phyloP scores from a whole-genome alignment of 768 basidiomycete genomes.

The Kwoniella sp. region DNA sequence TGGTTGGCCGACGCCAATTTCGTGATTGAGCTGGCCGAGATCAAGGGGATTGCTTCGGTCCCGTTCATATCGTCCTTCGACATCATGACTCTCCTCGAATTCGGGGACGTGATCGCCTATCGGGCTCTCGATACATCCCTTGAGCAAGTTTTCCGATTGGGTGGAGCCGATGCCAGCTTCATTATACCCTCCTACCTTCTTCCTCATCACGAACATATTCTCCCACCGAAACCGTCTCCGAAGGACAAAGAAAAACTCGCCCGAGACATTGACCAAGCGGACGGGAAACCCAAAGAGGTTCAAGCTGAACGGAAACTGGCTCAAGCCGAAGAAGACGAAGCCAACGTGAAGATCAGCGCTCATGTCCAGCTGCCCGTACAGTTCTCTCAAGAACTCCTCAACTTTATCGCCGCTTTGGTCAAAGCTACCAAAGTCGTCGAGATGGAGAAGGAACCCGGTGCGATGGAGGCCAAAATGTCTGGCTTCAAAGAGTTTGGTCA shows the following conservation, averaged over 20 bases:
- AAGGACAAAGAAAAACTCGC: conserved; percentile 15
- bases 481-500: conserved; percentile 29
- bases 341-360: conserved; percentile 25
- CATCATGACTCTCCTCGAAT: conserved; percentile 15
- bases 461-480: conserved; percentile 27
- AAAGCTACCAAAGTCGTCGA: conserved; percentile 34
- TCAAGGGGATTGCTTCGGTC: conserved; percentile 24
- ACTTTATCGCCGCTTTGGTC: conserved; percentile 31
- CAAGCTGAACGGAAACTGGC: conserved; percentile 20
- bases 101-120: conserved; percentile 26
- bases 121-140: conserved; percentile 1
- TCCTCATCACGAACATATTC: conserved; percentile 31
- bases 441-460: conserved; percentile 26
- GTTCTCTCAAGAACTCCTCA: conserved; percentile 31
- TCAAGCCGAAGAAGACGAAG: conserved; percentile 25
- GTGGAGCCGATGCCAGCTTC: conserved; percentile 29
- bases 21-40: conserved; percentile 23
- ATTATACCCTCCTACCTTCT: conserved; percentile 25
- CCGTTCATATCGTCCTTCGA: conserved; percentile 22
- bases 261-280: conserved; percentile 10
- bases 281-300: conserved; percentile 24
- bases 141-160: conserved; percentile 23
- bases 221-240: conserved; percentile 17
- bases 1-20: conserved; percentile 33
- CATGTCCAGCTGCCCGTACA: conserved; percentile 26